Percentiles rank a stretch among this genome's conserved stretches.
Conservation (phyloP, 139 green algal genomes). For the Parachlorella kessleri region DNA sequence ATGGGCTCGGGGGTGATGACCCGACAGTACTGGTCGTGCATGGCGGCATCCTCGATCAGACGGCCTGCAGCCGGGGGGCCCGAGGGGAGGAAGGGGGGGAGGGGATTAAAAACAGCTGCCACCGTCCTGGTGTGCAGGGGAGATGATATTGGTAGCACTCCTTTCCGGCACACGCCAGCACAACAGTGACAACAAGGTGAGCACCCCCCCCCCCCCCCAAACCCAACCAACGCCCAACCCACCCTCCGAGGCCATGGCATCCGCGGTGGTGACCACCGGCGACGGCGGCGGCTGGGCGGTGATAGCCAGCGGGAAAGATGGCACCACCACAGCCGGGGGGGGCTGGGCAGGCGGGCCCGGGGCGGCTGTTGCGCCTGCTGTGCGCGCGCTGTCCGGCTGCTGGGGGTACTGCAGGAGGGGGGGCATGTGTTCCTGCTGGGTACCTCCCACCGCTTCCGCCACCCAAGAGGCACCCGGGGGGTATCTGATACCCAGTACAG, state of each 20-base stretch:
- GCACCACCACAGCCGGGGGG: conserved; percentile 6
- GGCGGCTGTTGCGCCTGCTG: too few species aligned
- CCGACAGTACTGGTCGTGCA: conserved; percentile 67
- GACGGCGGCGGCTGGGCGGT: conserved; percentile 1
- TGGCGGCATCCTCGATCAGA: conserved; percentile 67
- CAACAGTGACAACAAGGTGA: too few species aligned
- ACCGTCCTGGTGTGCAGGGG: too few species aligned
- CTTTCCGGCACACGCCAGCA: too few species aligned
- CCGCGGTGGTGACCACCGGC: conserved; percentile 18
- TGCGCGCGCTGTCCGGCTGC: too few species aligned
- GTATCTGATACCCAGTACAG: too few species aligned
- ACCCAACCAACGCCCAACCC: too few species aligned
- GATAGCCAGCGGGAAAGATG: conserved; percentile 1
- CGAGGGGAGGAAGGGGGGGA: too few species aligned
- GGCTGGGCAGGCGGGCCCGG: neutral
- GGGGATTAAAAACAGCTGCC: too few species aligned
- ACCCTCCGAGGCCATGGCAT: conserved; percentile 35
- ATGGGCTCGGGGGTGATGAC: conserved; percentile 69
- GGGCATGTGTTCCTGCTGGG: neutral
- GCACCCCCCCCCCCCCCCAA: too few species aligned
- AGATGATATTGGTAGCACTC: too few species aligned
- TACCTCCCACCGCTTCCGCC: neutral
- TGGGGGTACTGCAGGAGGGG: neutral
- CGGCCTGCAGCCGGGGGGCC: conserved; percentile 6
- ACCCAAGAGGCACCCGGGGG: too few species aligned